phyloP scores from a whole-genome alignment of 169 alveolate species.

The Plasmodium blacklocki region DNA sequence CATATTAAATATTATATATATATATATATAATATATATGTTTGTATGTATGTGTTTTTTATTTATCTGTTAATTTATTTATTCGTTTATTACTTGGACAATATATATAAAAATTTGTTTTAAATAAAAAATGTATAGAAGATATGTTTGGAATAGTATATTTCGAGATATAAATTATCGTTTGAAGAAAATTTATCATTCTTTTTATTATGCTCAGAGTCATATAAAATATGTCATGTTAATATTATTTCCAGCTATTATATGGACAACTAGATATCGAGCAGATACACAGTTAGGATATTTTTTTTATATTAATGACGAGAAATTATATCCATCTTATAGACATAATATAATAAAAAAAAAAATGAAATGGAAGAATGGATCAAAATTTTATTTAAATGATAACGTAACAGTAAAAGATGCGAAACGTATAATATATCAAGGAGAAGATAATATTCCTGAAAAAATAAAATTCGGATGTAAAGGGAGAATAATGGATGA shows the following conservation, averaged over 20 bases:
- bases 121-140: slow-evolving; percentile 46
- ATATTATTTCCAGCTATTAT: slow-evolving; percentile 87
- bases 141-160: slow-evolving; percentile 64
- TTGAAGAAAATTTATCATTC: slow-evolving; percentile 87
- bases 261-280: slow-evolving; percentile 87
- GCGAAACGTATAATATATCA: slow-evolving; percentile 82
- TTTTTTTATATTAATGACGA: slow-evolving; percentile 80
- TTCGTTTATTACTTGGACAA: neutral
- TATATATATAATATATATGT: slow-evolving; percentile 1
- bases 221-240: slow-evolving; percentile 87
- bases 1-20: neutral
- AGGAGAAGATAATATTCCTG: slow-evolving; percentile 57
- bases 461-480: slow-evolving; percentile 85
- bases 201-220: slow-evolving; percentile 89
- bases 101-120: too few species aligned
- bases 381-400: slow-evolving; percentile 83
- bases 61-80: neutral
- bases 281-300: slow-evolving; percentile 90
- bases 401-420: slow-evolving; percentile 85
- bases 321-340: slow-evolving; percentile 24
- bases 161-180: slow-evolving; percentile 83
- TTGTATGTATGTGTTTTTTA: too few species aligned
- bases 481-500: slow-evolving; percentile 89
- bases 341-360: slow-evolving; percentile 26
- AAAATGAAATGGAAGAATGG: slow-evolving; percentile 87